These are phyloP conservation scores for Chamaecrista fasciculata DNA, from an alignment of 306 rosid species.

Conservation along the genomic window DNA sequence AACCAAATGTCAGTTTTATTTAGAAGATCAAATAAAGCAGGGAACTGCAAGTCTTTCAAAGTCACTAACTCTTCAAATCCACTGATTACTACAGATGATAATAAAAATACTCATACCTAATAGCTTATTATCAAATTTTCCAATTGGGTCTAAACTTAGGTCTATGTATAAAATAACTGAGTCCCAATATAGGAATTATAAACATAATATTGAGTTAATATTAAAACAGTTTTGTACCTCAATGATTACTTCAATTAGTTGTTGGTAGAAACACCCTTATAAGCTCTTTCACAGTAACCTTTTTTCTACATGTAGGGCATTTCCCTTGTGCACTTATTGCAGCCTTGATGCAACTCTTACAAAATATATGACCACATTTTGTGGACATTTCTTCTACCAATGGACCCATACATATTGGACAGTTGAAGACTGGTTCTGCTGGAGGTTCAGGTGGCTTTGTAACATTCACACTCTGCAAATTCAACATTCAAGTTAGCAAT, in stretches of 20 bases:
- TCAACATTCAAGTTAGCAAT: neutral
- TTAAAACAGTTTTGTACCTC: neutral
- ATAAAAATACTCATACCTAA: no score
- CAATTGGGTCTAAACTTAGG: no score
- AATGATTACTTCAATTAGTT: neutral
- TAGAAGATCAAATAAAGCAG: no score
- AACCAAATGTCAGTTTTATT: no score
- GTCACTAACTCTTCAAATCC: no score
- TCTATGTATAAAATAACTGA: no score
- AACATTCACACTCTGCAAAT: neutral
- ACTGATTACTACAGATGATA: no score
- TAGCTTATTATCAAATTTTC: no score
- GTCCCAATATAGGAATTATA: neutral
- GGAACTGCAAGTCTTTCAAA: no score
- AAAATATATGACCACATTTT: conserved; percentile 16
- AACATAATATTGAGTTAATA: neutral
- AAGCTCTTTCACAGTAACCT: neutral
- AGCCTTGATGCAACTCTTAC: conserved; percentile 14
- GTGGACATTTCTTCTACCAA: neutral
- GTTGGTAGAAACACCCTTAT: conserved; percentile 14
- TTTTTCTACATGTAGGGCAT: conserved; percentile 18
- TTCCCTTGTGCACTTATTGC: conserved; percentile 1
- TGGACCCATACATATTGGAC: conserved; percentile 22
- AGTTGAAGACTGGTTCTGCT: conserved; percentile 5
- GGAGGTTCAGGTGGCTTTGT: neutral